Conservation (phyloP, 495 filamentous ascomycete species). For the Venustampulla echinocandica region DNA sequence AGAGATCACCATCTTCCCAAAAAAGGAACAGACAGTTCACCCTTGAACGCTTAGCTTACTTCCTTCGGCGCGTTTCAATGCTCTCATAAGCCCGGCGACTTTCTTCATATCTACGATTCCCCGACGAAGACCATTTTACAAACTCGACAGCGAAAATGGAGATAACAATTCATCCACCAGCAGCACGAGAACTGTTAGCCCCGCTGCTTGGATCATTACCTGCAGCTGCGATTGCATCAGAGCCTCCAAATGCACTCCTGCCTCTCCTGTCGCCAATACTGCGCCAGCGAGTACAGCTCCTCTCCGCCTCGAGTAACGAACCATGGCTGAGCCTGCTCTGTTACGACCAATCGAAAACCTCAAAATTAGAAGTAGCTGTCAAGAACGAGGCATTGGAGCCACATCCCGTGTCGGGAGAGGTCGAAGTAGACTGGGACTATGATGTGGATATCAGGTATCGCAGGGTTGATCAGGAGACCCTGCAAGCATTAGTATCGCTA, state of each 20-base stretch:
- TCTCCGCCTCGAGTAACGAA: constrained; percentile 56
- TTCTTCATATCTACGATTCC: background rate
- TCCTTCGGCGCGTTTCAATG: background rate
- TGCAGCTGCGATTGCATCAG: constrained; percentile 67
- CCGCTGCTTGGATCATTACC: constrained; percentile 82
- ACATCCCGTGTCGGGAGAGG: constrained; percentile 86
- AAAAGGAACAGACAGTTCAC: no score
- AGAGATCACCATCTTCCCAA: background rate
- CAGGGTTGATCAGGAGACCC: constrained; percentile 75
- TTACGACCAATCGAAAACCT: constrained; percentile 63
- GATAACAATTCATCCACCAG: constrained; percentile 49
- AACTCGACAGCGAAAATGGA: constrained; percentile 21
- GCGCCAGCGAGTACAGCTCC: constrained; percentile 74
- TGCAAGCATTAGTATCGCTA: constrained; percentile 57
- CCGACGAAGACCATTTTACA: background rate
- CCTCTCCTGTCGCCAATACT: constrained; percentile 85
- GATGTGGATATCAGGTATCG: constrained; percentile 61
- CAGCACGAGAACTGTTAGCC: constrained; percentile 55
- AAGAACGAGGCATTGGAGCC: constrained; percentile 65
- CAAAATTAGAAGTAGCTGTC: constrained; percentile 56
- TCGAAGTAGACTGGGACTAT: constrained; percentile 58
- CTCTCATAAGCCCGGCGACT: background rate
- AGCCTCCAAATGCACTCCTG: constrained; percentile 67
- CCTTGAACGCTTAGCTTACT: no score
- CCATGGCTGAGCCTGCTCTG: constrained; percentile 88